Evolutionary conservation across 192 early-diverging fungal genomes (phyloP).

Genomic region (Coemansia nantahalensis): DNA sequence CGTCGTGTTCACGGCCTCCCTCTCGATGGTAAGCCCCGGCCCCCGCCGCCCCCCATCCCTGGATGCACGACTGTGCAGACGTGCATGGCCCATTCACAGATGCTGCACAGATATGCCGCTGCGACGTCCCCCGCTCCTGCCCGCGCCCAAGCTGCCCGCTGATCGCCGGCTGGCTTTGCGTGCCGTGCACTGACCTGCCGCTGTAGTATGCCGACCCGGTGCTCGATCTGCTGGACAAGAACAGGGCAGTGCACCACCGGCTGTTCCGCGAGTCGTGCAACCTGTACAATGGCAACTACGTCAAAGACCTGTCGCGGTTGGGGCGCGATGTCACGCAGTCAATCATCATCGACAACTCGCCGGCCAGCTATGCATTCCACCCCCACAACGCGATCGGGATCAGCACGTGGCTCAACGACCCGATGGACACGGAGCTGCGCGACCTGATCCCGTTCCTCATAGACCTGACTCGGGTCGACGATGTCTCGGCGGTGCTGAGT

Average conservation of each 20-base stretch:
- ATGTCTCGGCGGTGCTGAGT: conserved; percentile 78
- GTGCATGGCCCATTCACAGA: too few species aligned
- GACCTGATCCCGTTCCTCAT: conserved; percentile 94
- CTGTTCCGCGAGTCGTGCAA: conserved; percentile 96
- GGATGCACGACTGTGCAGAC: background rate
- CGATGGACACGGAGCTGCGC: conserved; percentile 90
- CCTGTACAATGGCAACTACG: conserved; percentile 94
- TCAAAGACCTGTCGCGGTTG: conserved; percentile 91
- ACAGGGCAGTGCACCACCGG: conserved; percentile 83
- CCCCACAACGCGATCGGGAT: conserved; percentile 94
- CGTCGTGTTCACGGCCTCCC: conserved; percentile 93
- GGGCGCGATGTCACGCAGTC: conserved; percentile 80
- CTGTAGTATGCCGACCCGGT: conserved; percentile 99
- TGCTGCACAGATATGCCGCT: too few species aligned
- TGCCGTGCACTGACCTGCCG: conserved; percentile 2
- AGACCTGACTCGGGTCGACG: conserved; percentile 83
- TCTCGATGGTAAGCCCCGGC: conserved; percentile 62
- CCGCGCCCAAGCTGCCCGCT: too few species aligned
- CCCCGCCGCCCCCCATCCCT: too few species aligned
- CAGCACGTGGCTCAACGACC: conserved; percentile 95
- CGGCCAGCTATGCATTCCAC: conserved; percentile 95
- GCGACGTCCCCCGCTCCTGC: too few species aligned
- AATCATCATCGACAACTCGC: conserved; percentile 96
- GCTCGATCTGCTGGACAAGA: conserved; percentile 86
- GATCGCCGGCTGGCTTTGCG: background rate